Base-by-base conservation (phyloP, 2,329 filamentous ascomycete genomes). In the Penicillium digitatum region DNA sequence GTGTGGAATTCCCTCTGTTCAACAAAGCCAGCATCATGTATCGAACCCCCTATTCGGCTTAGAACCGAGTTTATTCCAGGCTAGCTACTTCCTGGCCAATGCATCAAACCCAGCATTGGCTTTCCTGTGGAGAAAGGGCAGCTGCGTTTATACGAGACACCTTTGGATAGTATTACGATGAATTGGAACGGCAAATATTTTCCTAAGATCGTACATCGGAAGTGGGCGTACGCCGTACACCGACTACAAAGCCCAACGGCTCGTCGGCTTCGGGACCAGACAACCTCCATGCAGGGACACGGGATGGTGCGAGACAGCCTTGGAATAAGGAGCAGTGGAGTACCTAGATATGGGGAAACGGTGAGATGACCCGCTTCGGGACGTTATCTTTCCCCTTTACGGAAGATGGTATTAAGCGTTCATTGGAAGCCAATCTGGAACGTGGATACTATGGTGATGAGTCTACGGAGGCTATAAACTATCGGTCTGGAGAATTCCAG, bases 1-100 rank as follows among this genome's bases (percentile, higher is more conserved):
- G 26, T n/a, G 34, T 11, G 34, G 34, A 39, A 7, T 29, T 3
- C 8, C 32, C 9, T 18, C 7, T 47, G n/a, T n/a, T 27, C 26
- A 53, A 40, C 50, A 53, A 53, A 53, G 43, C n/a, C 7, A 48
- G 20, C 11, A 20, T 10, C 11, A 42, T 53, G 44, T 22, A 35
- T 16, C 8, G 35, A 42, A 53, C 0, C 12, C 51, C 44, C 44
- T n/a, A 40, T 40, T 9, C 9, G 29, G 51, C 9, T 29, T 48
- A 48, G 29, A 26, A 3, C 37, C 14, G 16, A 27, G 29, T 35
- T 35, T 48, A 1, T 26, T 14, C 8, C n/a, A 31, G 43, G 12
- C 12, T 46, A 22, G 31, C 9, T 3, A 24, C 11, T 37, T 18
- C 39, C 22, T 26, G 2, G 29, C 22, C 38, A 5, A 14, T n/a